These are phyloP conservation scores for Zymoseptoria ardabiliae DNA, from an alignment of 2,329 filamentous ascomycete species.

Conservation along the genomic window DNA sequence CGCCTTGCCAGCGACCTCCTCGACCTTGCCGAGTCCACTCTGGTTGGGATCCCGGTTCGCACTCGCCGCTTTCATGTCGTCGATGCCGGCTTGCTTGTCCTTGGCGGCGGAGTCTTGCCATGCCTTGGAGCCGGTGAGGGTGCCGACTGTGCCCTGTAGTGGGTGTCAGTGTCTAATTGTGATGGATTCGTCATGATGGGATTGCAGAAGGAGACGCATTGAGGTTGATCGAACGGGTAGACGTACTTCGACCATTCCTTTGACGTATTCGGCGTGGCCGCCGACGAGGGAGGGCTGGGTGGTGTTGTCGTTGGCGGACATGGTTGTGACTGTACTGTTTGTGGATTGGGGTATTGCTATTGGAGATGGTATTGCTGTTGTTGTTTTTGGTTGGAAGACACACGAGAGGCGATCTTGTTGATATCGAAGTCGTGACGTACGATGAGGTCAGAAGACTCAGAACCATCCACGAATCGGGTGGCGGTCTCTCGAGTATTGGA, in stretches of 20 bases:
- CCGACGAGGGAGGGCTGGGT: constrained; percentile 52
- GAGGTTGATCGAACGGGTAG: constrained; percentile 27
- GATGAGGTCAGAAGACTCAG: not conserved
- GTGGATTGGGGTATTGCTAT: not conserved
- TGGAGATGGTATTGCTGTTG: constrained; percentile 16
- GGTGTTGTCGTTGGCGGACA: constrained; percentile 17
- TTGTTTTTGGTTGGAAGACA: not conserved
- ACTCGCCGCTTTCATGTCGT: constrained; percentile 55
- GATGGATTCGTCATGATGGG: not conserved
- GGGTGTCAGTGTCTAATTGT: constrained; percentile 2
- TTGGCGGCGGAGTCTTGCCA: constrained; percentile 59
- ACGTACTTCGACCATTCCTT: constrained; percentile 63
- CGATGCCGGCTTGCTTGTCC: constrained; percentile 56
- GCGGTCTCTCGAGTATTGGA: not conserved
- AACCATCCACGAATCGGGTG: not conserved
- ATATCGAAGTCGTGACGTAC: not conserved
- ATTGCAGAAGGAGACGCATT: not conserved
- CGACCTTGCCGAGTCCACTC: constrained; percentile 54
- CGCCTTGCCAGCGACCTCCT: constrained; percentile 57
- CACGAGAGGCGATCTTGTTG: not conserved
- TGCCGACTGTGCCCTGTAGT: constrained; percentile 51
- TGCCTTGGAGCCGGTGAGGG: constrained; percentile 52
- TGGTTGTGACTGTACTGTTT: not conserved
- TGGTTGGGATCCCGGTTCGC: constrained; percentile 47
- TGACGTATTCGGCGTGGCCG: constrained; percentile 60